phyloP scores from a whole-genome alignment of 257 asterid species.

The Solanum virginianum region DNA sequence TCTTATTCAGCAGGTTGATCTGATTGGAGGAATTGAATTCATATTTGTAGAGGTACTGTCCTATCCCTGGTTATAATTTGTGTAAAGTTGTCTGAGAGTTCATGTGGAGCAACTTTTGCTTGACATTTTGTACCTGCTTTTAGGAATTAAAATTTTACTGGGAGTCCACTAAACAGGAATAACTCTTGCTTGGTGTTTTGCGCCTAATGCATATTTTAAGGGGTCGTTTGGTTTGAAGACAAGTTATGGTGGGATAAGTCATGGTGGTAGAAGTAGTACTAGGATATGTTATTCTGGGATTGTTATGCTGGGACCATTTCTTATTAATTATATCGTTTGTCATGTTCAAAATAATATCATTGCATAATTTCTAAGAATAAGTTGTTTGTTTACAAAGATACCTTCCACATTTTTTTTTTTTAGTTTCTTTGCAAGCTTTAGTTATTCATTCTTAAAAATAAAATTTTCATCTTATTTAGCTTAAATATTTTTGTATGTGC shows the following conservation, averaged over 20 bases:
- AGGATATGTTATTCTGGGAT: not conserved
- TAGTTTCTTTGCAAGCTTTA: not conserved
- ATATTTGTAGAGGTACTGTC: constrained; percentile 77
- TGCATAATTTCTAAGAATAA: not conserved
- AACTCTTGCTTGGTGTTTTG: not conserved
- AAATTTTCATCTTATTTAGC: not conserved
- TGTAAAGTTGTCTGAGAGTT: not conserved
- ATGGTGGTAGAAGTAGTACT: not conserved
- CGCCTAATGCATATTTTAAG: not conserved
- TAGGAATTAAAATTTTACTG: not conserved
- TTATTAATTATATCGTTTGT: not conserved
- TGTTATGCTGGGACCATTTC: not conserved
- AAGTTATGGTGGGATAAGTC: not conserved
- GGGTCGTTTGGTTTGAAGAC: not conserved
- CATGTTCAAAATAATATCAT: not conserved
- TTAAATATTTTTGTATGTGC: not conserved
- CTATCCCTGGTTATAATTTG: constrained; percentile 3
- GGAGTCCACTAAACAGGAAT: not conserved
- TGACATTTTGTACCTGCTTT: not conserved
- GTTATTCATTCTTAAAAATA: not conserved
- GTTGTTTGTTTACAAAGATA: not conserved
- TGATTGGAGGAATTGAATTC: constrained; percentile 89
- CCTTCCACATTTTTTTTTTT: not conserved
- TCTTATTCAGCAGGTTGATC: constrained; percentile 80
- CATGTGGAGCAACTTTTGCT: not conserved